Base-by-base conservation (phyloP, 495 filamentous ascomycete species). In the Neurospora sublineolata region DNA sequence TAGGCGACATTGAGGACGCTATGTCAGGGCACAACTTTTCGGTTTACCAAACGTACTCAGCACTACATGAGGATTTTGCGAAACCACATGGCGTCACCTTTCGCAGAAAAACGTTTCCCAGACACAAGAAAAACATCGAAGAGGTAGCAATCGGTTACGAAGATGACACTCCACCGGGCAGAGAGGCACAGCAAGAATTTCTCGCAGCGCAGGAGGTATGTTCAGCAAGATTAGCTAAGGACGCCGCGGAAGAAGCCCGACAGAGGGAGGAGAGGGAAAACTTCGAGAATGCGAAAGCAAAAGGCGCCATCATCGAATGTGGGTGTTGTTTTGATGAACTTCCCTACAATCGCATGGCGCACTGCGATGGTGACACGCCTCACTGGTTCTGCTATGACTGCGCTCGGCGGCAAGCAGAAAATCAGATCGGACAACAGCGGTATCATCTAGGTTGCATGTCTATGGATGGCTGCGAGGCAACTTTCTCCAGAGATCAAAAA, bases 331-430 rank as follows among this genome's bases (percentile, higher is more conserved):
- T 84, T 73, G 81, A 83, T 12, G 90, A 93, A 3, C 85, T 84
- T 69, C 83, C 91, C 9, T 79, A 87, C 67, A 90, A 92, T 76
- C 83, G 87, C 38, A 88, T 90, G 84, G 85, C 91, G 3, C 86
- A 88, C 60, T 97, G 93, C 80, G 81, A 89, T 68, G 83, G 83
- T 42, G 79, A 84, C 0, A 71, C 80, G 0, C 1, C 73, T 9
- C 80, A 85, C 46, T 89, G 86, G 78, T 92, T 94, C 76, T 97
- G 93, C 79, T 82, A 81, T 37, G 82, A 78, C 18, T 97, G 93
- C 76, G 86, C 89, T 27, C 85, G 79, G 74, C 83, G 72, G 37
- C 87, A 87, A 73, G 90, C 91, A n/a, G 87, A 92, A 72, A 86
- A 80, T 18, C 83, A 88, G 69, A 86, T 97, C 69, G 92, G 92